Base-by-base conservation (phyloP, 225 moss, liverwort and hornwort genomes). In the Lunularia cruciata region DNA sequence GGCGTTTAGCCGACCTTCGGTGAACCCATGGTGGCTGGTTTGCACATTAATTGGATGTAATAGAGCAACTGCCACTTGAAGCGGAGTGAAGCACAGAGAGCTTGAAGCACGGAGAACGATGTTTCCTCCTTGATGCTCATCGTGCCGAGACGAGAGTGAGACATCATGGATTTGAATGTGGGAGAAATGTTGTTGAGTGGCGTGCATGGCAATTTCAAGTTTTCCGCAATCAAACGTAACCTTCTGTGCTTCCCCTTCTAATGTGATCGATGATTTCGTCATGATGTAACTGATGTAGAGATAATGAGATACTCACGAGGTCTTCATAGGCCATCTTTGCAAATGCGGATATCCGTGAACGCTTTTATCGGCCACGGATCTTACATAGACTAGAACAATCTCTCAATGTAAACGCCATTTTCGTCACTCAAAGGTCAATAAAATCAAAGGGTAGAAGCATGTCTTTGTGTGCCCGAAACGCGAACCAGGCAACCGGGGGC, bases 211-310 rank as follows among this genome's bases (percentile, higher is more conserved):
- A 70, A 77, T 46, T 81, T 70, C 60, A 81, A 74, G 68, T 60
- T 81, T 23, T 71, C 51, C 8, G 60, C 73, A 28, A 74, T 81
- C 31, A 70, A 46, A 77, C 71, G 73, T 81, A 68, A n/a, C 40
- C 40, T 13, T 75, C 39, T 6, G 6, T n/a, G 23, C 31, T 19
- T 33, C 12, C 13, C 12, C 5, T 19, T 3, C 30, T 23, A 39
- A 26, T 54, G 40, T 3, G 4, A 15, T 46, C 26, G 28, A 48
- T 26, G 20, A 28, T 35, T 47, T 40, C 56, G 4, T 36, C 16
- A 46, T 58, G 20, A 16, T 13, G 5, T 31, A 6, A 36, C 23
- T 39, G 40, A 19, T 40, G 7, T 2, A 45, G n/a, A 57, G 5
- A 19, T 42, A 46, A 53, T 33, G 32, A 16, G 46, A 12, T 16